Conservation (phyloP, 148 eudicot genomes). For the Selenicereus undatus region DNA sequence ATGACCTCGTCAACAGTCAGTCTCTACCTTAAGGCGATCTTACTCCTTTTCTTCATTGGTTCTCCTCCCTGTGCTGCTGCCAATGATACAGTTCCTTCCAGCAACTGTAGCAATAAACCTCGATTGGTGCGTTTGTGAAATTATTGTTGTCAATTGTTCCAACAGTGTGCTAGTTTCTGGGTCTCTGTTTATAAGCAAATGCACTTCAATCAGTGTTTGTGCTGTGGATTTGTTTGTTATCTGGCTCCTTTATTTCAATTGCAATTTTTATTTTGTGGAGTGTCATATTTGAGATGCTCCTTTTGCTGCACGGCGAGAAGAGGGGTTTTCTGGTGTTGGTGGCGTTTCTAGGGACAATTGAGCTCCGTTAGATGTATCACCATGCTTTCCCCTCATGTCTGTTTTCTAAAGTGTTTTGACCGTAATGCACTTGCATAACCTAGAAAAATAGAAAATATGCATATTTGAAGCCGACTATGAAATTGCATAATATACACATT, state of each 20-base stretch:
- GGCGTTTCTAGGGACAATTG: too few relatives aligned
- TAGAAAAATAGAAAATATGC: too few relatives aligned
- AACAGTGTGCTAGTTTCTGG: background rate
- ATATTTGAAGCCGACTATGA: too few relatives aligned
- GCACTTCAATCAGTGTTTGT: background rate
- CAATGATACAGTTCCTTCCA: background rate
- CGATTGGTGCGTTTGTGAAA: slow-evolving; percentile 8
- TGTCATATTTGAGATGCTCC: background rate
- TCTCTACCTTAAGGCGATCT: background rate
- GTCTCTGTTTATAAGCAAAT: background rate
- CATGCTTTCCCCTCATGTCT: too few relatives aligned
- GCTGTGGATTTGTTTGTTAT: background rate
- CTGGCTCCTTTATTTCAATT: background rate
- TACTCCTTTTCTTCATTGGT: background rate
- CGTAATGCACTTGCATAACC: too few relatives aligned
- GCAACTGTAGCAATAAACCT: slow-evolving; percentile 5
- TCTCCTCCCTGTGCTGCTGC: background rate
- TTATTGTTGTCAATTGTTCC: background rate
- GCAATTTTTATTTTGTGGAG: background rate
- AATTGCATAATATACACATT: too few relatives aligned
- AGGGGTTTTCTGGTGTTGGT: background rate
- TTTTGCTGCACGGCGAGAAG: too few relatives aligned
- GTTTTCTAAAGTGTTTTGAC: too few relatives aligned
- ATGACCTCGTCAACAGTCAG: background rate
- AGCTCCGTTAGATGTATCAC: background rate